Conservation (phyloP, 441 rosid genomes). For the Gossypium laxum region DNA sequence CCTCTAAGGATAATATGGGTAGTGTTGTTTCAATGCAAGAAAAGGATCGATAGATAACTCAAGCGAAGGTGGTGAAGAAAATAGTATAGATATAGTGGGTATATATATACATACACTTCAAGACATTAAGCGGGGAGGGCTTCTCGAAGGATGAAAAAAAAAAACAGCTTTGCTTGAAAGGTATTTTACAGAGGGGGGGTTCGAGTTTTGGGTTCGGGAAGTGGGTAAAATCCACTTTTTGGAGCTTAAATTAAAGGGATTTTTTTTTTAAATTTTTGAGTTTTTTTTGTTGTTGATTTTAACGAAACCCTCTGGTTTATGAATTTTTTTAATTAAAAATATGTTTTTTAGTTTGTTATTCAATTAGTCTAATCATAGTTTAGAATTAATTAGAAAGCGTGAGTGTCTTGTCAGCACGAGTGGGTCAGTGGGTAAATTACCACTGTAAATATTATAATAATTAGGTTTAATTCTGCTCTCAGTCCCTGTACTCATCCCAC, state of each 20-base stretch:
- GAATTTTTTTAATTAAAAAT: background rate
- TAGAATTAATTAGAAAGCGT: slow-evolving; percentile 22
- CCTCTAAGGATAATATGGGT: background rate
- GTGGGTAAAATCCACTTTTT: slow-evolving; percentile 12
- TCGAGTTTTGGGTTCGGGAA: slow-evolving; percentile 13
- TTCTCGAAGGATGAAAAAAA: slow-evolving; percentile 33
- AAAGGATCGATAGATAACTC: slow-evolving; percentile 3
- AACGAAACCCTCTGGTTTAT: slow-evolving; percentile 14
- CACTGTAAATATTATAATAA: no score
- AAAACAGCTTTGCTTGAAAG: slow-evolving; percentile 25
- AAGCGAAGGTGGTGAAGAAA: slow-evolving; percentile 24
- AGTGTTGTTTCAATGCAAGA: background rate
- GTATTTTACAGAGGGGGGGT: slow-evolving; percentile 4
- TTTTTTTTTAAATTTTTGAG: background rate
- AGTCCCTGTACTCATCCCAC: no score
- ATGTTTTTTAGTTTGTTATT: slow-evolving; percentile 17
- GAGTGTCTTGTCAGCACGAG: slow-evolving; percentile 53
- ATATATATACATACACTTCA: slow-evolving; percentile 22
- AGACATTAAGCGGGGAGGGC: slow-evolving; percentile 23
- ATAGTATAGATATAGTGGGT: slow-evolving; percentile 3
- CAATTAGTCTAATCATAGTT: slow-evolving; percentile 11
- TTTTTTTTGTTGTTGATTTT: background rate
- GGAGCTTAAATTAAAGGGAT: background rate
- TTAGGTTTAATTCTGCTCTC: no score
- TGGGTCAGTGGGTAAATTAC: slow-evolving; percentile 22